Conservation (phyloP, 2,329 filamentous ascomycete genomes). For the Lecanoromycetidae sp. region DNA sequence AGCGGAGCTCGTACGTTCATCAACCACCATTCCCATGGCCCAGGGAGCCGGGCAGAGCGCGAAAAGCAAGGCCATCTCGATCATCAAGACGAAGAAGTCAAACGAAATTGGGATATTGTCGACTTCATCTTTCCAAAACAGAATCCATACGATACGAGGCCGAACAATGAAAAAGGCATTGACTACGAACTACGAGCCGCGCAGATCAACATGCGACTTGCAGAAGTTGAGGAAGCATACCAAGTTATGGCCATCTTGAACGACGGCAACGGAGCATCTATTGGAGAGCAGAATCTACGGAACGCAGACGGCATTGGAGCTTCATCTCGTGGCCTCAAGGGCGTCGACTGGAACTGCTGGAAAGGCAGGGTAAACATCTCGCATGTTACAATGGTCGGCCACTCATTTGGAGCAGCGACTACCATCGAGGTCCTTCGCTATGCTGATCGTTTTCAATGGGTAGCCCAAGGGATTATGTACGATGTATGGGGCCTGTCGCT, state of each 20-base stretch:
- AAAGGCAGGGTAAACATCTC: constrained; percentile 42
- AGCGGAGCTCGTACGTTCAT: constrained; percentile 50
- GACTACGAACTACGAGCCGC: constrained; percentile 48
- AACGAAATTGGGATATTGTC: constrained; percentile 36
- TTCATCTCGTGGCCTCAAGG: constrained; percentile 46
- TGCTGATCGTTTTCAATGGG: constrained; percentile 41
- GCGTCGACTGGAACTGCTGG: constrained; percentile 47
- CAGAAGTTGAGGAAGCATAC: constrained; percentile 54
- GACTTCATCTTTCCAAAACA: constrained; percentile 53
- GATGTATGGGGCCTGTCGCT: constrained; percentile 46
- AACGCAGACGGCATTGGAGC: constrained; percentile 46
- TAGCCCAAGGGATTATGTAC: constrained; percentile 53
- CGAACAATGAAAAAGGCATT: constrained; percentile 47
- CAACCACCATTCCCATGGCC: constrained; percentile 39
- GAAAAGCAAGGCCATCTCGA: constrained; percentile 25
- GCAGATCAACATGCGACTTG: constrained; percentile 50
- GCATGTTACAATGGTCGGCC: constrained; percentile 50
- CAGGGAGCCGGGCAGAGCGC: constrained; percentile 21
- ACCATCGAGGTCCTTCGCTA: constrained; percentile 48
- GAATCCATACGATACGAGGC: constrained; percentile 39
- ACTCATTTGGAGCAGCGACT: constrained; percentile 56
- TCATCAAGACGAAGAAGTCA: constrained; percentile 28
- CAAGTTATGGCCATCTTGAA: constrained; percentile 44
- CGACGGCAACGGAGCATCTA: constrained; percentile 39
- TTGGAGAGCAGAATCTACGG: constrained; percentile 43